phyloP scores from a whole-genome alignment of 2,329 filamentous ascomycete species.

The Aspergillus fumigatiaffinis region DNA sequence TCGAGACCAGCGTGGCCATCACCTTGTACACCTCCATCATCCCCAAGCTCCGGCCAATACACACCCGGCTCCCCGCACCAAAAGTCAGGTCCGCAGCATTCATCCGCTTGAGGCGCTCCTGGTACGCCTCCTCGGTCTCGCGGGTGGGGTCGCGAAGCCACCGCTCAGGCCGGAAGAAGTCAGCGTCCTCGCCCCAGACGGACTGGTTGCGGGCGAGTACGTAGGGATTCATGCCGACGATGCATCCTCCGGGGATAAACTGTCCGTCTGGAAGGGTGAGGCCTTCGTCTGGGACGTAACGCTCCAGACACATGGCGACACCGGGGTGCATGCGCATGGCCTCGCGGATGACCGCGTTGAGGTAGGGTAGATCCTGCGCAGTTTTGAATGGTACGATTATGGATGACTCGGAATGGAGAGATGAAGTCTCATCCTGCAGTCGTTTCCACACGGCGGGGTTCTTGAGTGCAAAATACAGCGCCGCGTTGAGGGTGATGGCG shows the following conservation, averaged over 20 bases:
- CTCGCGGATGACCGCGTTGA: slow-evolving; percentile 53
- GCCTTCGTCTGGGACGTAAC: slow-evolving; percentile 43
- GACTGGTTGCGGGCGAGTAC: slow-evolving; percentile 36
- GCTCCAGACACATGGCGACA: slow-evolving; percentile 48
- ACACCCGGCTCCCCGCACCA: slow-evolving; percentile 53
- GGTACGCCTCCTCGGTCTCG: slow-evolving; percentile 33
- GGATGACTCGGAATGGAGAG: slow-evolving; percentile 7
- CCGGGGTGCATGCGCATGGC: slow-evolving; percentile 48
- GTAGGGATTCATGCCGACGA: slow-evolving; percentile 34
- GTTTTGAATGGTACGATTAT: slow-evolving; percentile 16
- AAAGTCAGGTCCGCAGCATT: slow-evolving; percentile 43
- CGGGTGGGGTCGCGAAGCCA: slow-evolving; percentile 39
- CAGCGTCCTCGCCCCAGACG: slow-evolving; percentile 45
- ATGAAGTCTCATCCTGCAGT: slow-evolving; percentile 14
- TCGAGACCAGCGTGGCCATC: slow-evolving; percentile 48
- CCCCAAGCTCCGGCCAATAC: slow-evolving; percentile 54
- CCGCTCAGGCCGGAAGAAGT: slow-evolving; percentile 46
- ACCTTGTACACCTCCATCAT: slow-evolving; percentile 59
- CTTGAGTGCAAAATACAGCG: slow-evolving; percentile 23
- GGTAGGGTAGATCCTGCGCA: slow-evolving; percentile 34
- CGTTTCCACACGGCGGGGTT: slow-evolving; percentile 10
- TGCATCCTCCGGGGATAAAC: slow-evolving; percentile 33
- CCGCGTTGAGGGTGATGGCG: slow-evolving; percentile 30
- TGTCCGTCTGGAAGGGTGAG: slow-evolving; percentile 27
- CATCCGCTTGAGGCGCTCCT: slow-evolving; percentile 34